Conservation (phyloP, 2,329 filamentous ascomycete genomes). For the Sarocladiaceae sp. region DNA sequence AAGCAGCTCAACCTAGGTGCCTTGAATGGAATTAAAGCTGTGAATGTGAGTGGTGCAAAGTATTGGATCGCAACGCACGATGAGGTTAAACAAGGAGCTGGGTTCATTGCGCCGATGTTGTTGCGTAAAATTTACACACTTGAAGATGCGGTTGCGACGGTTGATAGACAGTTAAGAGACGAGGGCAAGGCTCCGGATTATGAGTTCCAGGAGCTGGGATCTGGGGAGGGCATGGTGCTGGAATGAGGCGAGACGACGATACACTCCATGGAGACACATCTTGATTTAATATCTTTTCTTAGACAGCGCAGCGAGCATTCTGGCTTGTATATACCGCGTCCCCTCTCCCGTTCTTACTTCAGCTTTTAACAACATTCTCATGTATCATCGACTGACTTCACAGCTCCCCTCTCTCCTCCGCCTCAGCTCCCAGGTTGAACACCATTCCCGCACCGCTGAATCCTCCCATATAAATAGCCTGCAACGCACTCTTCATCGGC, state of each 20-base stretch:
- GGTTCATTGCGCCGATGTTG: conserved; percentile 51
- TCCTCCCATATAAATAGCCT: conserved; percentile 24
- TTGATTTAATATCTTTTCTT: neutral
- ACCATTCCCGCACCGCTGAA: conserved; percentile 23
- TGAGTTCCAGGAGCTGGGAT: conserved; percentile 48
- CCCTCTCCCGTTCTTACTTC: neutral
- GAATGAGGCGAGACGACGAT: conserved; percentile 20
- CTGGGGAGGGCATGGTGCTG: conserved; percentile 52
- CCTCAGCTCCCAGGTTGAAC: conserved; percentile 21
- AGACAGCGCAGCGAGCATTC: neutral
- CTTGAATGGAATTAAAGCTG: conserved; percentile 55
- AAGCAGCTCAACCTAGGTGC: conserved; percentile 62
- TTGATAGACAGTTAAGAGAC: conserved; percentile 20
- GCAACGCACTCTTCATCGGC: conserved; percentile 22
- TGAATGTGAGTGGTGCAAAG: conserved; percentile 44
- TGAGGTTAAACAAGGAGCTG: conserved; percentile 56
- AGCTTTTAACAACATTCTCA: too few species aligned
- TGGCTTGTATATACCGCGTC: neutral
- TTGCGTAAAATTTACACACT: conserved; percentile 39
- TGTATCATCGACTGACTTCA: too few species aligned
- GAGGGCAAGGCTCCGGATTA: conserved; percentile 31
- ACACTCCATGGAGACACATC: neutral
- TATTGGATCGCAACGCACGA: conserved; percentile 67
- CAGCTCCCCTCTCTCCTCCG: conserved; percentile 23
- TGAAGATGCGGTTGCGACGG: conserved; percentile 35